Base-by-base conservation (phyloP, 805 yeast genomes). In the Maudiozyma turicensis region DNA sequence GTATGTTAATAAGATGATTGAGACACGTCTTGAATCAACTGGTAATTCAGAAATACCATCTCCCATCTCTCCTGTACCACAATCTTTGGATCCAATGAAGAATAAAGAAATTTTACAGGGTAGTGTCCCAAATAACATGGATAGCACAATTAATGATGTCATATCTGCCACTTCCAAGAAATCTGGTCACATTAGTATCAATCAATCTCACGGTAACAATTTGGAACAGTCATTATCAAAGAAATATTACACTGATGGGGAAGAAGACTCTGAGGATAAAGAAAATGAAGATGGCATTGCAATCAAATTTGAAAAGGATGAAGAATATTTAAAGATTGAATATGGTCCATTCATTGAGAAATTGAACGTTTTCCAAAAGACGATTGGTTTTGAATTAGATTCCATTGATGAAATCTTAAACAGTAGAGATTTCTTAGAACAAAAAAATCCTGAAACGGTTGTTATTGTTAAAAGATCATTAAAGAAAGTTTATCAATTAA, bases 361-460 rank as follows among this genome's bases (percentile, higher is more conserved):
- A 48, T 68, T 77, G n/a, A 69, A 75, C 2, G 73, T 80, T 9
- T 62, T 70, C 14, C 77, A 72, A 54, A 73, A 78, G 40, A 67
- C 78, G 0, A 63, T 79, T 40, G 68, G 69, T 10, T 71, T 79
- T 5, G 81, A 77, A 53, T 58, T 80, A 20, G 52, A 69, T 13
- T 72, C 78, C 3, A 64, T 80, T 29, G 63, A 69, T 32, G 82
- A 80, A 29, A 59, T 80, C 39, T 66, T 77, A 44, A 47, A 51
- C 11, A 49, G 44, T 10, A 45, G 48, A 8, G 51, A 47, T n/a
- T 40, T 46, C 43, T 13, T 14, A 8, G 48, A 47, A 13, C 48
- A 52, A 39, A 47, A 48, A 1, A 57, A 55, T 28, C 57, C 43
- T 5, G 67, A 60, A 29, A 52, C 59, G 28, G 45, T 64, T 26